Percentiles rank a stretch among this genome's conserved stretches.
Evolutionary conservation across 805 yeast species (phyloP).

Genomic region (Candida tammaniensis): DNA sequence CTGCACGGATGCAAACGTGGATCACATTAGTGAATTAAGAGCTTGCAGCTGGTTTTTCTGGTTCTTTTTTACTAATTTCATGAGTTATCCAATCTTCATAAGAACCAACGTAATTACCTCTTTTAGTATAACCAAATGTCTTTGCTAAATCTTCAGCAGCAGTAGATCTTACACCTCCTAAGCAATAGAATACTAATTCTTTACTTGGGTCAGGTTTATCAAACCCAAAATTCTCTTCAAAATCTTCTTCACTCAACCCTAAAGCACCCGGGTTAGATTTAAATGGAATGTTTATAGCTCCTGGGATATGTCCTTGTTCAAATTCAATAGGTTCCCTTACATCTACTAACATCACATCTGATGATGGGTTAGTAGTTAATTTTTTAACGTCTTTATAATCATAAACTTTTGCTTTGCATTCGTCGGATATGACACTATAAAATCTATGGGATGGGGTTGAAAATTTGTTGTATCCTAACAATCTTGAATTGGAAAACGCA

Average conservation of each 20-base stretch:
- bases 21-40: too few relatives aligned
- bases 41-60: conserved; percentile 4
- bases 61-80: conserved; percentile 21
- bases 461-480: not conserved
- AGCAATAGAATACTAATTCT: conserved; percentile 84
- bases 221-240: conserved; percentile 76
- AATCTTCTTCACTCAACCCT: conserved; percentile 74
- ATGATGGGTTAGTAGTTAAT: conserved; percentile 41
- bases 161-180: conserved; percentile 87
- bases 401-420: conserved; percentile 47
- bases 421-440: conserved; percentile 37
- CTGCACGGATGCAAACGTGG: too few relatives aligned
- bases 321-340: conserved; percentile 90
- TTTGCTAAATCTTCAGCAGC: conserved; percentile 90
- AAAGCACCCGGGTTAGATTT: conserved; percentile 92
- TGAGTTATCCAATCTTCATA: conserved; percentile 75
- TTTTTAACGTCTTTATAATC: conserved; percentile 50
- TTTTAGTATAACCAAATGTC: conserved; percentile 79
- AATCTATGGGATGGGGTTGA: conserved; percentile 13
- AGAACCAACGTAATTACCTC: conserved; percentile 86
- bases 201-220: conserved; percentile 70
- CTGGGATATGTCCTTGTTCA: conserved; percentile 74
- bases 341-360: conserved; percentile 64
- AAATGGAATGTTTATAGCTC: conserved; percentile 83
- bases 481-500: not conserved